phyloP scores from a whole-genome alignment of 139 green algal genomes.

The Klebsormidium nitens region DNA sequence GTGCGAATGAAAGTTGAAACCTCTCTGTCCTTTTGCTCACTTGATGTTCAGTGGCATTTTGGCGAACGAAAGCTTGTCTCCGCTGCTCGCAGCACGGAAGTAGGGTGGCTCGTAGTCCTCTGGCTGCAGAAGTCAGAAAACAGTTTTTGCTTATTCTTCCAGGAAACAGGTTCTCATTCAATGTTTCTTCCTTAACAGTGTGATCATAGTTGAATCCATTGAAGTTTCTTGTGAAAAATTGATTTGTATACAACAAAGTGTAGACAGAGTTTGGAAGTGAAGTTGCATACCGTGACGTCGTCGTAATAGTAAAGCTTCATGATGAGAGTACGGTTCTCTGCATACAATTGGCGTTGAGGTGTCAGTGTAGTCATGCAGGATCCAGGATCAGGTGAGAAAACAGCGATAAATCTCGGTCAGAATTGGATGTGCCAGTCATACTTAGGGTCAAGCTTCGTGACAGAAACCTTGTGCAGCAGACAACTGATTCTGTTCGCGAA shows the following conservation, averaged over 20 bases:
- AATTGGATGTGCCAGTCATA: neutral
- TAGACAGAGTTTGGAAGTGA: neutral
- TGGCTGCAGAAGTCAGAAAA: constrained; percentile 14
- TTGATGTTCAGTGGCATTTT: constrained; percentile 37
- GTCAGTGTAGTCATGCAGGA: neutral
- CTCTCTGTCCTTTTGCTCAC: too few relatives aligned
- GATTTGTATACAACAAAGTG: neutral
- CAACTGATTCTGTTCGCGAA: too few relatives aligned
- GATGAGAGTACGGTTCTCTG: neutral
- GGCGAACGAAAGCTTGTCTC: constrained; percentile 21
- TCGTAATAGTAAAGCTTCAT: constrained; percentile 1
- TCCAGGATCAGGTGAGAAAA: neutral
- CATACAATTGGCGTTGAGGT: neutral
- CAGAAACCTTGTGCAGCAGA: neutral
- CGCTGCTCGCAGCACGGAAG: constrained; percentile 5
- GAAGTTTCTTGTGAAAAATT: neutral
- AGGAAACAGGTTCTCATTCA: neutral
- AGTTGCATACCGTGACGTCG: neutral
- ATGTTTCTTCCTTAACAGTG: neutral
- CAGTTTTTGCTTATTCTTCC: neutral
- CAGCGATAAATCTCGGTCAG: neutral
- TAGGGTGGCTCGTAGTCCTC: constrained; percentile 40
- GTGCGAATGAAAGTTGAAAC: too few relatives aligned
- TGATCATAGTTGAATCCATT: neutral
- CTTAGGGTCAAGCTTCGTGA: neutral